Conservation (phyloP, 352 stramenopile species). For the Phytophthora quininea region DNA sequence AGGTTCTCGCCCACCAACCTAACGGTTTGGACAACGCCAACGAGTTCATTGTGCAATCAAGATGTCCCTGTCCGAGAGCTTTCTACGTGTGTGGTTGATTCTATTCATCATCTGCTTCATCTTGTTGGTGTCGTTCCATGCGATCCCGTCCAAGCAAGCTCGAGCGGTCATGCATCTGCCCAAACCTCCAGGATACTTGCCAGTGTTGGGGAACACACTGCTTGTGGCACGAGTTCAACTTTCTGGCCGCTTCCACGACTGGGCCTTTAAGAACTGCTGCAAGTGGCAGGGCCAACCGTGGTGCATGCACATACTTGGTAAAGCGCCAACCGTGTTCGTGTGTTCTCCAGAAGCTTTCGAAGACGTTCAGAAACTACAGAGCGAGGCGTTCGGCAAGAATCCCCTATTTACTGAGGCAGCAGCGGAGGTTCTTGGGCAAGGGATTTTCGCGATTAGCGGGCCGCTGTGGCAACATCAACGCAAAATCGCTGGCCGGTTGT, state of each 20-base stretch:
- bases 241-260: conserved; percentile 57
- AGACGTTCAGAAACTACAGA: conserved; percentile 47
- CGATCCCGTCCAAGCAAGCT: conserved; percentile 24
- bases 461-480: conserved; percentile 43
- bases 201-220: conserved; percentile 58
- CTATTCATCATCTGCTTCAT: not conserved
- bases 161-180: conserved; percentile 39
- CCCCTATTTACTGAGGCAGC: conserved; percentile 29
- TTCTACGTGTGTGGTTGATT: too few species aligned
- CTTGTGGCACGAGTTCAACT: conserved; percentile 46
- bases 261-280: conserved; percentile 51
- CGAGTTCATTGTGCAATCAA: not conserved
- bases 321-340: conserved; percentile 34
- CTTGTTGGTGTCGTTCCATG: not conserved
- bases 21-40: not conserved
- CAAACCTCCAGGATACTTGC: conserved; percentile 46
- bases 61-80: not conserved
- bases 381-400: conserved; percentile 48
- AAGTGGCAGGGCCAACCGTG: conserved; percentile 49
- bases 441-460: conserved; percentile 43
- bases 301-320: conserved; percentile 52
- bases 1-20: not conserved
- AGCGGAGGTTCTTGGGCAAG: conserved; percentile 40
- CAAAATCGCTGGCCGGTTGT: conserved; percentile 39
- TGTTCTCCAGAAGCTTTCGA: conserved; percentile 41